Evolutionary conservation across 225 moss, liverwort and hornwort genomes (phyloP).

Genomic region (Antitrichia curtipendula): DNA sequence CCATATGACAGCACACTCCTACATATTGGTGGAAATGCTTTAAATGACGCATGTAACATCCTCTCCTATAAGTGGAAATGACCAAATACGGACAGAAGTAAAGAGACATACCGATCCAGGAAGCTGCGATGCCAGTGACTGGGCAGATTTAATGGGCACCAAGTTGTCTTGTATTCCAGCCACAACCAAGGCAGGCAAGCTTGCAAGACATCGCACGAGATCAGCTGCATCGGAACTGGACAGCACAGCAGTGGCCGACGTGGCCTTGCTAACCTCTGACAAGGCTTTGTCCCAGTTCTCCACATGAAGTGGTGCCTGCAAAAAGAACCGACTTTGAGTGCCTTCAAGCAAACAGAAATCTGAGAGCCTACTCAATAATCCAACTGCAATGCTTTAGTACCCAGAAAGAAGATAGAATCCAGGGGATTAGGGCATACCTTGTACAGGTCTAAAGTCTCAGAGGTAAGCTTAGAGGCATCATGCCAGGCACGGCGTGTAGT

Average conservation of each 20-base stretch:
- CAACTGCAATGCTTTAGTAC: not conserved
- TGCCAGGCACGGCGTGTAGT: constrained; percentile 55
- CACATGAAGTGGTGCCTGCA: constrained; percentile 46
- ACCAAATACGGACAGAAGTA: not conserved
- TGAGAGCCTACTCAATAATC: too few species aligned
- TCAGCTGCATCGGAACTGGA: constrained; percentile 38
- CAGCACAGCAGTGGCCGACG: constrained; percentile 30
- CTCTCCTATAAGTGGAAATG: not conserved
- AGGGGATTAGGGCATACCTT: constrained; percentile 10
- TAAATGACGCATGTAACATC: too few species aligned
- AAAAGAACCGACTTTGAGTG: not conserved
- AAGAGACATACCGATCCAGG: constrained; percentile 31
- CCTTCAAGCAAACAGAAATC: not conserved
- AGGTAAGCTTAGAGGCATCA: constrained; percentile 48
- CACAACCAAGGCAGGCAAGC: constrained; percentile 31
- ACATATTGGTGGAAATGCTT: not conserved
- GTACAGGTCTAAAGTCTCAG: constrained; percentile 50
- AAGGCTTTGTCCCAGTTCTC: constrained; percentile 49
- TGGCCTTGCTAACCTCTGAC: constrained; percentile 41
- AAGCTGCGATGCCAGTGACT: constrained; percentile 32
- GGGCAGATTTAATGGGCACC: constrained; percentile 22
- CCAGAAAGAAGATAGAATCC: not conserved
- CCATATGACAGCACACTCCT: not conserved
- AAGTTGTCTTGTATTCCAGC: constrained; percentile 35
- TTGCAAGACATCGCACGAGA: constrained; percentile 27